These are phyloP conservation scores for Nicotiana noctiflora DNA, from an alignment of 257 asterid genomes.

Conservation along the genomic window DNA sequence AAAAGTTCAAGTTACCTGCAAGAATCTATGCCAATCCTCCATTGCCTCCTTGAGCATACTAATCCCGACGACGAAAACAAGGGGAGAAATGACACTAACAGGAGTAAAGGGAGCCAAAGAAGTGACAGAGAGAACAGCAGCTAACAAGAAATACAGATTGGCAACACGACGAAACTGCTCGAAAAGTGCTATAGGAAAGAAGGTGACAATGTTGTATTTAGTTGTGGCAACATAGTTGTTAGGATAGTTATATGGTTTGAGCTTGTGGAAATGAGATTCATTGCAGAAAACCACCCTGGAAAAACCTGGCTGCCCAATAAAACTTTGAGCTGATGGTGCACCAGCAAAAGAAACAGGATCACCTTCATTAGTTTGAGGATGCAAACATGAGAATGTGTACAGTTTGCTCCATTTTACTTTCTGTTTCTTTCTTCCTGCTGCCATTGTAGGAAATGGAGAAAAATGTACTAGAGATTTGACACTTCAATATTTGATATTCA, in stretches of 20 bases:
- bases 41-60: slow-evolving; percentile 95
- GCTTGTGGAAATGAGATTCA: slow-evolving; percentile 58
- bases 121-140: slow-evolving; percentile 74
- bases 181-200: slow-evolving; percentile 83
- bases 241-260: slow-evolving; percentile 60
- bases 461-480: not conserved
- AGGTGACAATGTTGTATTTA: slow-evolving; percentile 71
- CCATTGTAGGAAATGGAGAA: slow-evolving; percentile 32
- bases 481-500: not conserved
- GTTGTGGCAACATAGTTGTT: slow-evolving; percentile 77
- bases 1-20: slow-evolving; percentile 18
- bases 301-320: slow-evolving; percentile 33
- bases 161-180: slow-evolving; percentile 96
- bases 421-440: slow-evolving; percentile 66
- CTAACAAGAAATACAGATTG: slow-evolving; percentile 80
- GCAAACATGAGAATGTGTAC: slow-evolving; percentile 70
- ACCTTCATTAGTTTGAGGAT: slow-evolving; percentile 37
- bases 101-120: slow-evolving; percentile 69
- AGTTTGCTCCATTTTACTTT: slow-evolving; percentile 70
- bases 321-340: slow-evolving; percentile 44
- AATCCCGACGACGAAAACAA: slow-evolving; percentile 81
- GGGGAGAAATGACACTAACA: slow-evolving; percentile 75
- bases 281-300: slow-evolving; percentile 77
- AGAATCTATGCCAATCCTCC: slow-evolving; percentile 89
- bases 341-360: slow-evolving; percentile 15